phyloP scores from a whole-genome alignment of 169 alveolate genomes.

The Plasmodium vivax region DNA sequence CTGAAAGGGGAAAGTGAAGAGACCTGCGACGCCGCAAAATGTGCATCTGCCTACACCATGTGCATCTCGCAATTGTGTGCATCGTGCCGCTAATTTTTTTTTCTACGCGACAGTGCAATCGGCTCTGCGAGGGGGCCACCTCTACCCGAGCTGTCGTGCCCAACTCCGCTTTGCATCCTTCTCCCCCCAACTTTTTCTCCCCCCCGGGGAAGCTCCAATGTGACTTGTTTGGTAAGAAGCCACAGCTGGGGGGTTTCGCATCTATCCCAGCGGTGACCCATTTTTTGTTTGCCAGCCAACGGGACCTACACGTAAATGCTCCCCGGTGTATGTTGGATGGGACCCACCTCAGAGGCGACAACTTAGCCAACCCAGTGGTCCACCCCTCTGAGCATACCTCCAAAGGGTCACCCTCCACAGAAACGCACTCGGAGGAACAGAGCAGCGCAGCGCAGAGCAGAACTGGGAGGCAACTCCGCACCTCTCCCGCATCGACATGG shows the following conservation, averaged over 20 bases:
- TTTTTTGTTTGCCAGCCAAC: not conserved
- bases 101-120: not conserved
- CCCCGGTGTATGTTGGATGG: not conserved
- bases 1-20: not conserved
- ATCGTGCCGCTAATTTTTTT: not conserved
- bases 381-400: not conserved
- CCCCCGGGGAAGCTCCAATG: not conserved
- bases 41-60: too few species aligned
- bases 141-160: not conserved
- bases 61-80: not conserved
- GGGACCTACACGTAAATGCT: not conserved
- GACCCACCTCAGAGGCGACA: not conserved
- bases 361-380: not conserved
- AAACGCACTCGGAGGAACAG: not conserved
- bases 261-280: not conserved
- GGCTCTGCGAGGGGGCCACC: not conserved
- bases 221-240: not conserved
- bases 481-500: not conserved
- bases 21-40: not conserved
- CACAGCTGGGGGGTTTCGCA: not conserved
- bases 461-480: not conserved
- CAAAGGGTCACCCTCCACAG: not conserved
- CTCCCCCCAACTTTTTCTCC: not conserved
- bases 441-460: not conserved
- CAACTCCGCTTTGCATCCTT: not conserved